A percentile compares a stretch with the other conserved stretches of the same genome.
Conservation (phyloP, 108 stramenopile species). For the Pseudonitzschia multistriata region DNA sequence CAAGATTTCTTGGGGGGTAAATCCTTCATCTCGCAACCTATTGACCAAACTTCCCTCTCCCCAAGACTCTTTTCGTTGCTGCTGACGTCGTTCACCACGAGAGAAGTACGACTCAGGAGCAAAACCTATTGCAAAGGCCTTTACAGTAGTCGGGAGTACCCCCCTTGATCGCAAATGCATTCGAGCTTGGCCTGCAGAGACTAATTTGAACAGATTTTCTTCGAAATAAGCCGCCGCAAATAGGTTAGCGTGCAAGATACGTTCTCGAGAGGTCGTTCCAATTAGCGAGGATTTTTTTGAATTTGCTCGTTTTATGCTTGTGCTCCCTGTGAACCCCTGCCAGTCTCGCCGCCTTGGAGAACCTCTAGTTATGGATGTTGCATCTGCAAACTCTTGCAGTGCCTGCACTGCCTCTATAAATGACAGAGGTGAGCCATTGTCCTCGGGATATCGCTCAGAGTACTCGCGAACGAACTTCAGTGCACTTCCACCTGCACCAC, state of each 20-base stretch:
- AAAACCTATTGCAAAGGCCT: constrained; percentile 84
- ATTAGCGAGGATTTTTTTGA: background rate
- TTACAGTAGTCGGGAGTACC: constrained; percentile 59
- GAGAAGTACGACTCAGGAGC: constrained; percentile 82
- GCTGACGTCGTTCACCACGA: background rate
- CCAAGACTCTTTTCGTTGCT: constrained; percentile 12
- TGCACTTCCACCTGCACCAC: constrained; percentile 91
- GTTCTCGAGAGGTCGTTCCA: constrained; percentile 13
- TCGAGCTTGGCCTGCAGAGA: constrained; percentile 68
- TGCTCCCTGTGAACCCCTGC: background rate
- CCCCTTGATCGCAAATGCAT: constrained; percentile 64
- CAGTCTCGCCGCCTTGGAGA: background rate
- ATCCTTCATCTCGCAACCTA: constrained; percentile 58
- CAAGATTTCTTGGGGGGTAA: constrained; percentile 74
- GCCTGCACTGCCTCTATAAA: constrained; percentile 2
- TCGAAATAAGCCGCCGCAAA: constrained; percentile 86
- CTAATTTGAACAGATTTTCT: constrained; percentile 55
- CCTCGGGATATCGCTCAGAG: constrained; percentile 22
- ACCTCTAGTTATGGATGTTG: background rate
- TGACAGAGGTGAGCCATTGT: background rate
- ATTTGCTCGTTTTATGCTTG: background rate
- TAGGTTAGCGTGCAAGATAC: constrained; percentile 66
- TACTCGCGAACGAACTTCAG: constrained; percentile 84
- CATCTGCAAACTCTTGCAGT: background rate
- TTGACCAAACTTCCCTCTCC: constrained; percentile 75